These are phyloP conservation scores for Biscutella laevigata DNA, from an alignment of 441 rosid species.

Conservation along the genomic window DNA sequence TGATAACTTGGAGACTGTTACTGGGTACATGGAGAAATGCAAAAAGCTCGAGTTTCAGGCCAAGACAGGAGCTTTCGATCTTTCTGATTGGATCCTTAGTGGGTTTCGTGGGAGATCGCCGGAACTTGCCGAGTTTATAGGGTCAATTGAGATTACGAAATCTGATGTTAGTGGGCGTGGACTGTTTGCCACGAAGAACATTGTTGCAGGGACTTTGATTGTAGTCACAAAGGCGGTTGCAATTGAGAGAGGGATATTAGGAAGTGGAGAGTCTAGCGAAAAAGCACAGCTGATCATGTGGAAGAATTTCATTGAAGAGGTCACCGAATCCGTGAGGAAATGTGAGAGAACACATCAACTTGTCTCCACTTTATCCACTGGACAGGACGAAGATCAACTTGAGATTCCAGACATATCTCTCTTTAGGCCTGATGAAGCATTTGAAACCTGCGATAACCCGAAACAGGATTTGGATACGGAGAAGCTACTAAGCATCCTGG, in stretches of 20 bases:
- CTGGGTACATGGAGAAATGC: constrained; percentile 58
- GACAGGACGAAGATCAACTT: constrained; percentile 49
- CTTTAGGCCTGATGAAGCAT: constrained; percentile 47
- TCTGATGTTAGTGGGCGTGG: constrained; percentile 82
- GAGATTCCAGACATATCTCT: constrained; percentile 48
- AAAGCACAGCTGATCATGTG: constrained; percentile 74
- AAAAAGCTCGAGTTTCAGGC: constrained; percentile 66
- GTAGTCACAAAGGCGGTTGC: constrained; percentile 68
- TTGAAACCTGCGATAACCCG: background rate
- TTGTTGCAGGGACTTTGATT: constrained; percentile 50
- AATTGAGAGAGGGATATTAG: constrained; percentile 65
- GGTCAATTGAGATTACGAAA: constrained; percentile 42
- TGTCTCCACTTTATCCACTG: constrained; percentile 44
- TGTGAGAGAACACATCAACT: constrained; percentile 34
- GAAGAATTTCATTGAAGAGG: constrained; percentile 62
- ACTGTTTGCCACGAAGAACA: constrained; percentile 57
- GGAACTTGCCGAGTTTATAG: constrained; percentile 68
- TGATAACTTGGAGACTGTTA: constrained; percentile 44
- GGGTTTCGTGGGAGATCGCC: constrained; percentile 59
- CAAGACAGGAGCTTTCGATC: constrained; percentile 67
- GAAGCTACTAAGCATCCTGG: constrained; percentile 55
- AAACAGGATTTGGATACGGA: constrained; percentile 31
- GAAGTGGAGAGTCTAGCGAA: constrained; percentile 42
- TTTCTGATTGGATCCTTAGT: constrained; percentile 69
- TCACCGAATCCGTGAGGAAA: constrained; percentile 35